phyloP scores from a whole-genome alignment of 495 filamentous ascomycete genomes.

The Penicillium salamii region DNA sequence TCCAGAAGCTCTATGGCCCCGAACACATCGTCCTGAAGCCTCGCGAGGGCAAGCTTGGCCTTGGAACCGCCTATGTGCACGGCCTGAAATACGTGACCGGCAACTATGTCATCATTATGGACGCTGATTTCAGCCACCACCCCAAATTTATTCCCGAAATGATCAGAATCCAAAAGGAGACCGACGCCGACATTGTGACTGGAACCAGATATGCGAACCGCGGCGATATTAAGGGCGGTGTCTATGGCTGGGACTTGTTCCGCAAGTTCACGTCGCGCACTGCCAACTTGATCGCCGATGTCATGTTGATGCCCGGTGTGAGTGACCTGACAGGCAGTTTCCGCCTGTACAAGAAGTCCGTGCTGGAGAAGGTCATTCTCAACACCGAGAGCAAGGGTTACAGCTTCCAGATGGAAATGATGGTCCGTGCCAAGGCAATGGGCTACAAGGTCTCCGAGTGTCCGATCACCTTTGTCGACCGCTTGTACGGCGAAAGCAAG shows the following conservation, averaged over 20 bases:
- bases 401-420: slow-evolving; percentile 98
- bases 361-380: slow-evolving; percentile 81
- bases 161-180: slow-evolving; percentile 68
- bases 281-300: slow-evolving; percentile 94
- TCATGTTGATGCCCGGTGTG: slow-evolving; percentile 90
- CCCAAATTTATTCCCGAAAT: slow-evolving; percentile 93
- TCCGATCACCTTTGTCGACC: slow-evolving; percentile 93
- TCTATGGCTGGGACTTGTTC: slow-evolving; percentile 97
- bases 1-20: slow-evolving; percentile 74
- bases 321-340: slow-evolving; percentile 95
- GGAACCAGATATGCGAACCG: slow-evolving; percentile 85
- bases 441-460: slow-evolving; percentile 88
- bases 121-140: slow-evolving; percentile 98
- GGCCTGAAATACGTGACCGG: slow-evolving; percentile 83
- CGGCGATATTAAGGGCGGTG: slow-evolving; percentile 66
- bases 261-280: slow-evolving; percentile 85
- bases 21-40: slow-evolving; percentile 78
- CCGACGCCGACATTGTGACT: slow-evolving; percentile 90
- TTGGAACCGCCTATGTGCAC: slow-evolving; percentile 96
- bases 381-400: slow-evolving; percentile 93
- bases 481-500: slow-evolving; percentile 94
- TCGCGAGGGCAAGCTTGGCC: slow-evolving; percentile 89
- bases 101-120: slow-evolving; percentile 98
- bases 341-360: slow-evolving; percentile 85
- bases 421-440: slow-evolving; percentile 91